Percentiles rank a stretch among this genome's conserved stretches.
Conservation (phyloP, 192 early-diverging fungal species). For the Haplosporangium gracile region DNA sequence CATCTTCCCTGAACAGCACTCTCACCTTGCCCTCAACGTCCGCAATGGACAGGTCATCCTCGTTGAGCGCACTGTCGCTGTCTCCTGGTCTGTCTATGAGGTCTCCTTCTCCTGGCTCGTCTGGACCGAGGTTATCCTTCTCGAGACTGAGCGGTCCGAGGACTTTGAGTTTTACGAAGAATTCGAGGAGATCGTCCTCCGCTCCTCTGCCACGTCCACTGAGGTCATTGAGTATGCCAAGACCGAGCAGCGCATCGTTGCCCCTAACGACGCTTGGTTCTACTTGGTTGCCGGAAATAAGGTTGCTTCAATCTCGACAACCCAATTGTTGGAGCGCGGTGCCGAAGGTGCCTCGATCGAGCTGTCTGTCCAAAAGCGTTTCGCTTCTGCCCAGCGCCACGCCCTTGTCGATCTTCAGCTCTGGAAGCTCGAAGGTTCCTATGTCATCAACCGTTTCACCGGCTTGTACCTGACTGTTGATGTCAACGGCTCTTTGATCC, state of each 20-base stretch:
- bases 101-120: slow-evolving; percentile 42
- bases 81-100: slow-evolving; percentile 40
- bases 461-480: slow-evolving; percentile 40
- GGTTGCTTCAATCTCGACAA: slow-evolving; percentile 30
- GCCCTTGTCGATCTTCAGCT: slow-evolving; percentile 49
- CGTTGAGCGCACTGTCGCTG: slow-evolving; percentile 34
- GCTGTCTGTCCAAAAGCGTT: slow-evolving; percentile 33
- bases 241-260: slow-evolving; percentile 40
- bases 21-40: slow-evolving; percentile 41
- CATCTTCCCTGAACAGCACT: slow-evolving; percentile 42
- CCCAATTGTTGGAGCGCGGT: slow-evolving; percentile 30
- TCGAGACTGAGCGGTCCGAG: slow-evolving; percentile 29
- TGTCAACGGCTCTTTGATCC: slow-evolving; percentile 19
- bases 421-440: slow-evolving; percentile 50
- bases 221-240: slow-evolving; percentile 45
- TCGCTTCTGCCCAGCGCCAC: slow-evolving; percentile 41
- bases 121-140: slow-evolving; percentile 31
- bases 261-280: slow-evolving; percentile 43
- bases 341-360: slow-evolving; percentile 32
- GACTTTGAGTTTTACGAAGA: slow-evolving; percentile 53
- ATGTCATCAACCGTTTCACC: slow-evolving; percentile 48
- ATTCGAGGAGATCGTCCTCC: slow-evolving; percentile 48
- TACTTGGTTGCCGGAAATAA: slow-evolving; percentile 47
- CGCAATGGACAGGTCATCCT: slow-evolving; percentile 45
- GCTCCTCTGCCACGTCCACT: slow-evolving; percentile 25